These are phyloP conservation scores for Exserohilum turcica DNA, from an alignment of 2,329 filamentous ascomycete genomes.

Conservation along the genomic window DNA sequence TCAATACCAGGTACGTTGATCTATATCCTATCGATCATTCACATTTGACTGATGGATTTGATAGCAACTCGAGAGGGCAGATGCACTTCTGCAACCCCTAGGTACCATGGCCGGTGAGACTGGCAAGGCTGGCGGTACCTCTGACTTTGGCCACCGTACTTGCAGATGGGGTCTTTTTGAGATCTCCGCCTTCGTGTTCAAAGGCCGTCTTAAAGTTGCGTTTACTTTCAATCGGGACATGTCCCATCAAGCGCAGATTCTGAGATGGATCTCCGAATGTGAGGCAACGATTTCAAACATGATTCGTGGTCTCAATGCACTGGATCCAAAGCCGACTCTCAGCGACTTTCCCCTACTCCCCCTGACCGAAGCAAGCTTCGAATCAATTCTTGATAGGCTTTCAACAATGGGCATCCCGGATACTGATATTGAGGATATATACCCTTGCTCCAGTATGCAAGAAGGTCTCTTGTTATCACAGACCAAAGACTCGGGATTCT, in stretches of 20 bases:
- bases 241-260: slow-evolving; percentile 53
- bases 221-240: slow-evolving; percentile 59
- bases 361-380: slow-evolving; percentile 50
- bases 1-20: slow-evolving; percentile 52
- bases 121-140: slow-evolving; percentile 51
- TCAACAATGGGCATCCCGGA: slow-evolving; percentile 44
- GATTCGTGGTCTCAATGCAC: slow-evolving; percentile 33
- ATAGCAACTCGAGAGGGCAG: slow-evolving; percentile 53
- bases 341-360: slow-evolving; percentile 55
- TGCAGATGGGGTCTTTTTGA: slow-evolving; percentile 59
- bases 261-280: slow-evolving; percentile 51
- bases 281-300: slow-evolving; percentile 38
- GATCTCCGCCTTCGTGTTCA: slow-evolving; percentile 57
- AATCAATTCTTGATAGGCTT: slow-evolving; percentile 48
- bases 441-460: slow-evolving; percentile 43
- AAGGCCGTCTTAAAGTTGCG: slow-evolving; percentile 54
- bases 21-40: neutral
- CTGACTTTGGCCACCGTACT: slow-evolving; percentile 52
- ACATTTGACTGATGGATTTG: slow-evolving; percentile 34
- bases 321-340: slow-evolving; percentile 46
- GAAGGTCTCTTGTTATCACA: slow-evolving; percentile 41
- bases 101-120: slow-evolving; percentile 55
- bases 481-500: slow-evolving; percentile 38
- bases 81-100: slow-evolving; percentile 52
- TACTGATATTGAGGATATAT: slow-evolving; percentile 50